A percentile compares a stretch with the other conserved stretches of the same genome.
phyloP scores from a whole-genome alignment of 148 eudicot genomes.

The Polygonum aviculare region DNA sequence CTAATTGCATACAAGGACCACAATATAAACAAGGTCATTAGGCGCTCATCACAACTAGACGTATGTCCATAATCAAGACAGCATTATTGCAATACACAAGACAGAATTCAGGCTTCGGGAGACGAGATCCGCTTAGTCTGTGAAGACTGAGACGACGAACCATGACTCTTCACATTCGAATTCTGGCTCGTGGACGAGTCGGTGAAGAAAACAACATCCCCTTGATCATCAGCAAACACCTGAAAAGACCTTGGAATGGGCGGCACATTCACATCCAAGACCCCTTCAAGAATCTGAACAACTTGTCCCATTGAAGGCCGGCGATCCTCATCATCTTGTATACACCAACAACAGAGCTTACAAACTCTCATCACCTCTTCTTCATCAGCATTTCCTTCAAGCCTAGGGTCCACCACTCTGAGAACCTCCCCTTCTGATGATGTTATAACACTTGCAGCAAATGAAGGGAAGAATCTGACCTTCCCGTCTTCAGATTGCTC shows the following conservation, averaged over 20 bases:
- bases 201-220: conserved; percentile 36
- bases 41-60: neutral
- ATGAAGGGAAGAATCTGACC: conserved; percentile 40
- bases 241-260: conserved; percentile 46
- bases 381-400: conserved; percentile 30
- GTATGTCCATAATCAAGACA: neutral
- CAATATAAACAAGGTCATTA: neutral
- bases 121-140: neutral
- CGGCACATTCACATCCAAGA: conserved; percentile 55
- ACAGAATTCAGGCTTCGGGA: neutral
- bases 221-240: conserved; percentile 31
- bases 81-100: neutral
- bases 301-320: conserved; percentile 71
- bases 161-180: conserved; percentile 23
- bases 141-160: neutral
- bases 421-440: conserved; percentile 37
- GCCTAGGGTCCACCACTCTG: conserved; percentile 33
- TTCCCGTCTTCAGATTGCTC: conserved; percentile 36
- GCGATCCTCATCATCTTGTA: conserved; percentile 49
- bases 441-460: conserved; percentile 32
- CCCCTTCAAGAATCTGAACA: conserved; percentile 63
- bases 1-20: neutral
- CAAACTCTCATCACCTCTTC: conserved; percentile 40
- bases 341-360: conserved; percentile 68
- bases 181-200: conserved; percentile 46